A percentile compares a stretch with the other conserved stretches of the same genome.
Conservation (phyloP, 768 basidiomycete species). For the Psilocybe tampanensis region DNA sequence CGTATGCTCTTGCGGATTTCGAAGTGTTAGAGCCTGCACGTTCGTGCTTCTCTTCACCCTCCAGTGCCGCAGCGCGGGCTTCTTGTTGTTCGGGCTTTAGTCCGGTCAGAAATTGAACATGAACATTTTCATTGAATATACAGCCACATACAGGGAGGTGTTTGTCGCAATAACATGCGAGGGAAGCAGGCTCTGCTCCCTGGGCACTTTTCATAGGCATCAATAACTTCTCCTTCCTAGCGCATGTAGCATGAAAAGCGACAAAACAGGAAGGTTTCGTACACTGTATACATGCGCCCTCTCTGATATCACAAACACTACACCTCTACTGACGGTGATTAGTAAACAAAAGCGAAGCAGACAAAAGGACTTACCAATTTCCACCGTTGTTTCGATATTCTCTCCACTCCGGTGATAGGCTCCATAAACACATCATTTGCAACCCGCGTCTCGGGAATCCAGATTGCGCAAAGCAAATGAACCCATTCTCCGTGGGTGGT, state of each 20-base stretch:
- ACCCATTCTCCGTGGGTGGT: slow-evolving; percentile 93
- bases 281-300: slow-evolving; percentile 96
- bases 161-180: slow-evolving; percentile 86
- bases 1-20: slow-evolving; percentile 88
- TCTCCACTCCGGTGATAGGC: slow-evolving; percentile 88
- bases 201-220: slow-evolving; percentile 86
- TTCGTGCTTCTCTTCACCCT: slow-evolving; percentile 48
- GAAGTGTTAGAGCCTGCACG: slow-evolving; percentile 45
- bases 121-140: not conserved
- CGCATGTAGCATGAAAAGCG: slow-evolving; percentile 95
- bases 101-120: not conserved
- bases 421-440: slow-evolving; percentile 98
- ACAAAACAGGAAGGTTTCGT: slow-evolving; percentile 86
- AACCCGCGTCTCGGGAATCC: slow-evolving; percentile 93
- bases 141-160: slow-evolving; percentile 77
- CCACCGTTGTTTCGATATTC: slow-evolving; percentile 89
- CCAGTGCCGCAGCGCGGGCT: slow-evolving; percentile 55
- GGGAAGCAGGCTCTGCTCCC: slow-evolving; percentile 69
- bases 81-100: slow-evolving; percentile 71
- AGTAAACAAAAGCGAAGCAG: not conserved
- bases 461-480: slow-evolving; percentile 95
- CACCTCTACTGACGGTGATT: slow-evolving; percentile 40
- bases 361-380: slow-evolving; percentile 68
- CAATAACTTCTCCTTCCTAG: slow-evolving; percentile 80
- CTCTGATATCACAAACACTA: slow-evolving; percentile 44